Conservation (phyloP, 2,329 filamentous ascomycete genomes). For the Hypocrella siamensis region DNA sequence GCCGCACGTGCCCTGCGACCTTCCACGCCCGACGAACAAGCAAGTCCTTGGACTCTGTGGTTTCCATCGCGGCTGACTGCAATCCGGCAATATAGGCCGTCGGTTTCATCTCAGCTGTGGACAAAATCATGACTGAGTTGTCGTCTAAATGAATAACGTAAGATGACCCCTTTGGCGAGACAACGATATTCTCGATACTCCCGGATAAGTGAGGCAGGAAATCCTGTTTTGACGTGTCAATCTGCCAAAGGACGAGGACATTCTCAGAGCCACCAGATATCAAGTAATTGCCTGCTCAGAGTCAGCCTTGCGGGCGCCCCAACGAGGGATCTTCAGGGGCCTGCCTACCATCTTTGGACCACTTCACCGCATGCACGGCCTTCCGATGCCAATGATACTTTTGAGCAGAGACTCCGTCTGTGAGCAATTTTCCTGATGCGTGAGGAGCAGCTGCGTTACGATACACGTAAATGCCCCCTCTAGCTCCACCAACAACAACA, state of each 20-base stretch:
- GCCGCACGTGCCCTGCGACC: slow-evolving; percentile 23
- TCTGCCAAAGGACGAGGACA: slow-evolving; percentile 81
- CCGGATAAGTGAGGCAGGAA: slow-evolving; percentile 83
- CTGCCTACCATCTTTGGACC: slow-evolving; percentile 69
- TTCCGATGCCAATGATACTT: slow-evolving; percentile 86
- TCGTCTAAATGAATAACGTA: slow-evolving; percentile 80
- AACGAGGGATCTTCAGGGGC: not conserved
- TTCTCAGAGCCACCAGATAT: slow-evolving; percentile 88
- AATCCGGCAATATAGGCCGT: slow-evolving; percentile 74
- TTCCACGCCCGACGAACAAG: slow-evolving; percentile 36
- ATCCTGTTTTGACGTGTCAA: slow-evolving; percentile 70
- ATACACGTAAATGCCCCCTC: slow-evolving; percentile 70
- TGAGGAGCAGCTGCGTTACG: slow-evolving; percentile 49
- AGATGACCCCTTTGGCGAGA: slow-evolving; percentile 64
- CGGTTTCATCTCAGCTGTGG: slow-evolving; percentile 76
- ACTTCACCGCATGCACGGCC: slow-evolving; percentile 71
- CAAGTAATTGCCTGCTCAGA: slow-evolving; percentile 62
- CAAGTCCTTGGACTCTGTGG: slow-evolving; percentile 33
- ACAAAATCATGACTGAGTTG: slow-evolving; percentile 82
- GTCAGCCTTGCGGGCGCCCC: slow-evolving; percentile 12
- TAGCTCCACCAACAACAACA: slow-evolving; percentile 59
- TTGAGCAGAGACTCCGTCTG: slow-evolving; percentile 38
- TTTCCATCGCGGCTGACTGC: slow-evolving; percentile 44
- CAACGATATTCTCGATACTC: slow-evolving; percentile 66
- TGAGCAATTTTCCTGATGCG: too few relatives aligned